Evolutionary conservation across 2,329 filamentous ascomycete species (phyloP).

Genomic region (Alternaria sp.): DNA sequence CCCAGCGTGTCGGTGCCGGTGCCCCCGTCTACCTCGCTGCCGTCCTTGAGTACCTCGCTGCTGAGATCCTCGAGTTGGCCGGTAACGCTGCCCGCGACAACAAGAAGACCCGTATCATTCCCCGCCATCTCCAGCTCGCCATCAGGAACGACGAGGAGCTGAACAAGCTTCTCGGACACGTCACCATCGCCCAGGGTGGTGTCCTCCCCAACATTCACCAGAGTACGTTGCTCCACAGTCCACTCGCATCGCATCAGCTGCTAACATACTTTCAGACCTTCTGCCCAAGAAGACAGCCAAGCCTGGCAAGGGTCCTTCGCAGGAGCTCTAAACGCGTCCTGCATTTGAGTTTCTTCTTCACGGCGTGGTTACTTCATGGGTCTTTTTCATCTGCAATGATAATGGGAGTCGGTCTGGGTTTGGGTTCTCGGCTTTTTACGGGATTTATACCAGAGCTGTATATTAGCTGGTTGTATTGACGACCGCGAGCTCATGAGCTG

Average conservation of each 20-base stretch:
- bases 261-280: slow-evolving; percentile 72
- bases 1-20: slow-evolving; percentile 98
- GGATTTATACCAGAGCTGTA: slow-evolving; percentile 64
- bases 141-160: slow-evolving; percentile 99
- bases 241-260: slow-evolving; percentile 11
- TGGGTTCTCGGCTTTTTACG: slow-evolving; percentile 61
- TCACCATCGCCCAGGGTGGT: slow-evolving; percentile 97
- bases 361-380: slow-evolving; percentile 56
- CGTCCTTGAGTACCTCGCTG: slow-evolving; percentile 97
- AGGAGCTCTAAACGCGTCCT: slow-evolving; percentile 78
- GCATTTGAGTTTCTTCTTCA: slow-evolving; percentile 43
- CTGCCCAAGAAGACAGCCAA: slow-evolving; percentile 99
- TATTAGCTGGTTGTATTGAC: slow-evolving; percentile 61
- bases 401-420: slow-evolving; percentile 72
- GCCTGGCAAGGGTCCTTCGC: slow-evolving; percentile 88
- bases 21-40: slow-evolving; percentile 96
- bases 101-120: slow-evolving; percentile 99
- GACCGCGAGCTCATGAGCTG: slow-evolving; percentile 56
- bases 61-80: slow-evolving; percentile 98
- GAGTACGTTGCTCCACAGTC: slow-evolving; percentile 68
- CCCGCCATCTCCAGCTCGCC: slow-evolving; percentile 97
- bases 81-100: slow-evolving; percentile 99
- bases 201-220: slow-evolving; percentile 97
- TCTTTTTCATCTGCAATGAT: slow-evolving; percentile 73
- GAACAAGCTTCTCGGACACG: slow-evolving; percentile 97